Evolutionary conservation across 2,329 filamentous ascomycete species (phyloP).

Genomic region (Pyricularia grisea): DNA sequence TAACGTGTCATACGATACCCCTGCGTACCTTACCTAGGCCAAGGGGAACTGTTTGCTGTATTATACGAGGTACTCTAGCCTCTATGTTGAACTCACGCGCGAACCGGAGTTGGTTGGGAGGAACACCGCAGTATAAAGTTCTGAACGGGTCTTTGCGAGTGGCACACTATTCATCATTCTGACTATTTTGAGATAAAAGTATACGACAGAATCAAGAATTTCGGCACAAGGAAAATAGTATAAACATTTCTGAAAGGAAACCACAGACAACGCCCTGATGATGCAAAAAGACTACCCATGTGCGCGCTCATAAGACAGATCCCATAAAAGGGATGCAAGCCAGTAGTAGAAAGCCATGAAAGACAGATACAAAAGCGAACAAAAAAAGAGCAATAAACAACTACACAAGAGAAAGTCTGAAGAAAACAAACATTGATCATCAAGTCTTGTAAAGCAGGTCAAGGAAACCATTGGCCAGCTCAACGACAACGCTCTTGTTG

Average conservation of each 20-base stretch:
- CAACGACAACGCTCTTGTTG: constrained; percentile 90
- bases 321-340: not conserved
- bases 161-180: not conserved
- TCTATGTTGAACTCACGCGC: no score
- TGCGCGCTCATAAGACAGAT: not conserved
- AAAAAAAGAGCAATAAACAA: not conserved
- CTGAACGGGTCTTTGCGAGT: no score
- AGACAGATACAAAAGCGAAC: not conserved
- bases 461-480: constrained; percentile 82
- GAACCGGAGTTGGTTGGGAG: no score
- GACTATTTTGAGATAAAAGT: not conserved
- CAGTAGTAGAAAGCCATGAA: not conserved
- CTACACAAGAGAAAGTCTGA: not conserved
- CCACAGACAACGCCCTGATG: not conserved
- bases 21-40: no score
- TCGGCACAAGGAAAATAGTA: constrained; percentile 4
- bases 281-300: not conserved
- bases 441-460: constrained; percentile 87
- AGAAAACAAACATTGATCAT: constrained; percentile 6
- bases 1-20: not conserved
- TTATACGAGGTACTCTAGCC: no score
- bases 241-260: not conserved
- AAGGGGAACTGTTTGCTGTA: no score
- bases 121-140: no score
- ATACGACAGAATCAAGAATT: not conserved